These are phyloP conservation scores for Croton laevigatus DNA, from an alignment of 441 rosid species.

Conservation along the genomic window DNA sequence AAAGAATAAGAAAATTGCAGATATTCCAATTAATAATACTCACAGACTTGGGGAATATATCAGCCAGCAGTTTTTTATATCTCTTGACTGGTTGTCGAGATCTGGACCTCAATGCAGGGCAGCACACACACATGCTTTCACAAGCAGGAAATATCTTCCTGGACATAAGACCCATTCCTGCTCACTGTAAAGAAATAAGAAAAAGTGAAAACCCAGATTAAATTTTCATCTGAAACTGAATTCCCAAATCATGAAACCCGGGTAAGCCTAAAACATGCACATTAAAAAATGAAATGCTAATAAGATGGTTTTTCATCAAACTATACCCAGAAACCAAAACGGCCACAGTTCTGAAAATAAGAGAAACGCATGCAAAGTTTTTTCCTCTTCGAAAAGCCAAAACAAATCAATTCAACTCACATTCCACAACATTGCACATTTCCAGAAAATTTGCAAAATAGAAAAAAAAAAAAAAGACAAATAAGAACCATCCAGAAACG, in stretches of 20 bases:
- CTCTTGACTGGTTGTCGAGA: constrained; percentile 99
- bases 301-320: background rate
- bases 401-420: background rate
- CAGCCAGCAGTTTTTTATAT: constrained; percentile 86
- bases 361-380: background rate
- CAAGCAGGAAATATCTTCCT: constrained; percentile 96
- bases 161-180: constrained; percentile 91
- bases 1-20: background rate
- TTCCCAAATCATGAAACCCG: background rate
- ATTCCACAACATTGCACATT: background rate
- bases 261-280: background rate
- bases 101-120: constrained; percentile 98
- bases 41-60: constrained; percentile 93
- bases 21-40: constrained; percentile 27
- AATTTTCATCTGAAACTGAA: background rate
- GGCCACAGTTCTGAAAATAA: background rate
- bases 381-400: background rate
- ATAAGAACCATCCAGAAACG: background rate
- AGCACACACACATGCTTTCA: constrained; percentile 95
- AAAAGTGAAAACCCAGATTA: constrained; percentile 3
- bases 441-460: background rate
- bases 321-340: background rate
- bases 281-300: background rate
- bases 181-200: constrained; percentile 22
- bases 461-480: background rate